Evolutionary conservation across 805 yeast species (phyloP).

Genomic region (Wickerhamiella azyma): DNA sequence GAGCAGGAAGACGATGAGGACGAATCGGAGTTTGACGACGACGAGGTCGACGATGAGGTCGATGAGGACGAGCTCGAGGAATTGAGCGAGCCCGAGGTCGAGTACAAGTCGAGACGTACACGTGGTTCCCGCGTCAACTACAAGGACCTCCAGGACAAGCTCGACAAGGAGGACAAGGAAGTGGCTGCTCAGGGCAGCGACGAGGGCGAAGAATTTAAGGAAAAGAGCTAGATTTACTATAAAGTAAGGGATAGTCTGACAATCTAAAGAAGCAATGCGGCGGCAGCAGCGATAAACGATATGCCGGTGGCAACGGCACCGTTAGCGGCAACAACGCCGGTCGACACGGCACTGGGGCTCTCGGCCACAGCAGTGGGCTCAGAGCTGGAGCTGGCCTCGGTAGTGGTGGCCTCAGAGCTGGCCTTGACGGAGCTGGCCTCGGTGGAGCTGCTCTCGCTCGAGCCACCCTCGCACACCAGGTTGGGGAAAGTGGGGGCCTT

Average conservation of each 20-base stretch:
- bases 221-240: not conserved
- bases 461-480: conserved; percentile 8
- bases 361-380: not conserved
- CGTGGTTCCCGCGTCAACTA: conserved; percentile 58
- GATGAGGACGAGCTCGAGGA: conserved; percentile 15
- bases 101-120: conserved; percentile 70
- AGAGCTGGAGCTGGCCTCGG: conserved; percentile 6
- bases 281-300: not conserved
- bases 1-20: conserved; percentile 63
- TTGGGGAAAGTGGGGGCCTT: conserved; percentile 7
- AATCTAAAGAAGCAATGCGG: conserved; percentile 1
- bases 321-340: conserved; percentile 7
- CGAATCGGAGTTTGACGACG: conserved; percentile 27
- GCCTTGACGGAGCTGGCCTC: conserved; percentile 6
- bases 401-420: conserved; percentile 6
- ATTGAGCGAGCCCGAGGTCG: conserved; percentile 67
- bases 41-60: conserved; percentile 24
- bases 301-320: not conserved
- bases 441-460: too few relatives aligned
- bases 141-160: conserved; percentile 60
- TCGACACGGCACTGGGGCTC: conserved; percentile 2
- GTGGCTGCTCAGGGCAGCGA: conserved; percentile 35
- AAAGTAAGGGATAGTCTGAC: not conserved
- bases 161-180: conserved; percentile 38
- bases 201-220: conserved; percentile 30